Evolutionary conservation across 2,329 filamentous ascomycete genomes (phyloP), one percentile per base, ranked within the genome.

Genomic region (Falciphora oryzae): DNA sequence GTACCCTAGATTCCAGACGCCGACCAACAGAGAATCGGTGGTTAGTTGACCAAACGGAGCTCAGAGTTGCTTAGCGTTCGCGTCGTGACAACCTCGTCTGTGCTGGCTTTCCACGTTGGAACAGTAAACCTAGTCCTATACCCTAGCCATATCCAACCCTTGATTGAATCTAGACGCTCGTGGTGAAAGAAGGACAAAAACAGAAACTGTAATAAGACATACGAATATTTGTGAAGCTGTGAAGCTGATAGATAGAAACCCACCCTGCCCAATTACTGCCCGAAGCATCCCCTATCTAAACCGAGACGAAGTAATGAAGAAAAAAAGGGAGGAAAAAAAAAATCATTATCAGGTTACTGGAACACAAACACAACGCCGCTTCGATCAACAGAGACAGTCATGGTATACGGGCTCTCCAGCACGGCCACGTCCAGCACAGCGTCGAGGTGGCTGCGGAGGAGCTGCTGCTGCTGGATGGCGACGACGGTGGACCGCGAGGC

Each of bases 341-440:
- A 8, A 22, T 13, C 32, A 53, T 25, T 6, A 53, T 53, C n/a
- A 7, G 8, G 31, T 29, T 66, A 84, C 69, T 82, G 79, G 73
- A 89, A 96, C 63, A 97, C 88, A 81, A 95, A 96, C 59, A 98
- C 87, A 74, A 94, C 89, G 0, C 95, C 95, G 56, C 89, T 91
- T 70, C 94, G 83, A 80, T 99, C 95, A 64, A 90, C 93, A 69
- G 91, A 96, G 62, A 98, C 83, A 44, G 93, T 90, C 92, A 98
- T 97, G 5, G 90, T 90, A 75, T 96, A 97, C 29, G 95, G 95
- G 68, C 86, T 83, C 79, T 97, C 92, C 69, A 99, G 76, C 72
- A 98, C 79, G n/a, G 90, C 90, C 69, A 97, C 88, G 77, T 98
- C 94, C 72, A 91, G 85, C 66, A 99, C 88, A 4, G 88, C 88